phyloP scores from a whole-genome alignment of 257 asterid species.

The Penstemon barbatus region DNA sequence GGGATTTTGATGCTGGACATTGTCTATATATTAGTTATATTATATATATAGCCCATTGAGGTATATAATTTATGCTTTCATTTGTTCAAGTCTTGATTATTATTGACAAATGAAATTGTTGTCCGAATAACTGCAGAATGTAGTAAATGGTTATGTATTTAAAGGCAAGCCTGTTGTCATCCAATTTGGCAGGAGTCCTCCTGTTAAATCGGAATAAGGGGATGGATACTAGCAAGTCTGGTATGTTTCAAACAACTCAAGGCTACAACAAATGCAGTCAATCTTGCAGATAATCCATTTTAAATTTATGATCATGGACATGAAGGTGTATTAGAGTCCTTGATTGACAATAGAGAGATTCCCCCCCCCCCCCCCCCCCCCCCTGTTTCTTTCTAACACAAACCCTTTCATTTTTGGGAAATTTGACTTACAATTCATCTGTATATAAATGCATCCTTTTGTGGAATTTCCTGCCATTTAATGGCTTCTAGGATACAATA shows the following conservation, averaged over 20 bases:
- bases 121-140: constrained; percentile 52
- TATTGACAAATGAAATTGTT: neutral
- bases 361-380: neutral
- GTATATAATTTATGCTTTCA: neutral
- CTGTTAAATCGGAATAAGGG: constrained; percentile 41
- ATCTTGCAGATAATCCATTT: too few species aligned
- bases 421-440: neutral
- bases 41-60: neutral
- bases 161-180: constrained; percentile 86
- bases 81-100: neutral
- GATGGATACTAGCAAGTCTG: neutral
- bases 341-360: too few species aligned
- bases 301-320: neutral
- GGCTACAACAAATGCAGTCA: neutral
- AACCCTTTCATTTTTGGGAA: neutral
- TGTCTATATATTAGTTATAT: neutral
- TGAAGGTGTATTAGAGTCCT: neutral
- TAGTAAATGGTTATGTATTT: constrained; percentile 68
- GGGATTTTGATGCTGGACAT: constrained; percentile 8
- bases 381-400: too few species aligned
- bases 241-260: too few species aligned
- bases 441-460: neutral
- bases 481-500: too few species aligned
- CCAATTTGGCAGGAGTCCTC: constrained; percentile 77
- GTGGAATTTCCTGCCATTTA: too few species aligned